Evolutionary conservation across 805 yeast genomes (phyloP), one percentile per base, ranked within the genome.

Genomic region (Wickerhamiella australiensis): DNA sequence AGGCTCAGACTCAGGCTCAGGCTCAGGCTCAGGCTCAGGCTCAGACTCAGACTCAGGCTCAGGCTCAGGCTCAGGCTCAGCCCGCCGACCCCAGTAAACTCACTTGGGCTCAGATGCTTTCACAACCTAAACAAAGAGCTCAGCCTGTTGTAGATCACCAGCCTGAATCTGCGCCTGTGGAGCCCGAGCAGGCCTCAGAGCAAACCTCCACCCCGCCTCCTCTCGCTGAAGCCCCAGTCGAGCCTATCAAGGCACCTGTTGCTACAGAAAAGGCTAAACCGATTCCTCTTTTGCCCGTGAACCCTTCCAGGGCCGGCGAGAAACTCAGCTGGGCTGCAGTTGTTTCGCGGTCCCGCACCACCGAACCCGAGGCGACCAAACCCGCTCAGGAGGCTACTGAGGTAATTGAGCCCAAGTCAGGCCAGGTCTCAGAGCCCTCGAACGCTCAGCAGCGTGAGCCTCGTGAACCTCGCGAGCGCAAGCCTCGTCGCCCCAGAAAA

Each of bases 81-180:
- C 13, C n/a, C n/a, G 13, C 33, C 13, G 33, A 29, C 9, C 13
- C 54, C 20, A 52, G 53, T 31, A 51, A 54, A 20, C 29, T 51
- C 45, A 54, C 56, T 44, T 56, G 59, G 59, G 59, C 59, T 13
- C 54, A 54, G 48, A 50, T 50, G 21, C 40, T 54, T 17, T 18
- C 50, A 13, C 42, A 41, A 25, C 33, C 33, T 31, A 26, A 26
- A 26, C 33, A 2, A 23, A n/a, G 17, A 36, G 35, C 41, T 31
- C 3, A 26, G 23, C 33, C 29, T 8, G 42, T 26, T 29, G 25
- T n/a, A 6, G 9, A 25, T 6, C 9, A 6, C 27, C 27, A 25
- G 27, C 43, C 46, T 13, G 48, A 41, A 20, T 27, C 42, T 17
- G 35, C 21, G 12, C 54, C 54, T 8, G 52, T 50, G n/a, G n/a